A percentile compares a stretch with the other conserved stretches of the same genome.
Evolutionary conservation across 805 yeast genomes (phyloP).

Genomic region (Cephaloascus fragrans): DNA sequence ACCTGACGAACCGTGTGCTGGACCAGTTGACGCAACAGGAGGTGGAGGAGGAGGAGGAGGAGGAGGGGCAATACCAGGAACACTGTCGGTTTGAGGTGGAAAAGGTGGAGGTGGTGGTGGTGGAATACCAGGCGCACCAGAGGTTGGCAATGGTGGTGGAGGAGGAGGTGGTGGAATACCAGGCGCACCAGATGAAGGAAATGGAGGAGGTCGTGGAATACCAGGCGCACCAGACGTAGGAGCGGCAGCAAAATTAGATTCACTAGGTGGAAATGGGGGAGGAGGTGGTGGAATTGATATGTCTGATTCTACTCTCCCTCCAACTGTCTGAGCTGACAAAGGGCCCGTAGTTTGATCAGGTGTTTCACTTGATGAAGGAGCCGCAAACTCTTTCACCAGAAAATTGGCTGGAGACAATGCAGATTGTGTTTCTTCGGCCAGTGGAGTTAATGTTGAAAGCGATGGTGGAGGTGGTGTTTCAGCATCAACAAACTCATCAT

Average conservation of each 20-base stretch:
- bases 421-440: constrained; percentile 7
- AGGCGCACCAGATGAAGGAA: constrained; percentile 4
- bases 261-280: constrained; percentile 12
- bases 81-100: constrained; percentile 17
- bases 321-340: constrained; percentile 3
- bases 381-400: constrained; percentile 2
- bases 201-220: constrained; percentile 9
- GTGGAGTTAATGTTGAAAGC: constrained; percentile 6
- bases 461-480: constrained; percentile 10
- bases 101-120: constrained; percentile 15
- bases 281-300: constrained; percentile 11
- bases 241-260: constrained; percentile 7
- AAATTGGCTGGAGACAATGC: constrained; percentile 10
- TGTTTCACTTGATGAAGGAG: constrained; percentile 3
- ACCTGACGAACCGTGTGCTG: constrained; percentile 17
- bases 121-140: constrained; percentile 35
- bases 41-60: constrained; percentile 23
- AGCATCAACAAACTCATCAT: constrained; percentile 12
- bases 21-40: constrained; percentile 15
- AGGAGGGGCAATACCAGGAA: constrained; percentile 19
- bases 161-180: constrained; percentile 17
- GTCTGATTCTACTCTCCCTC: no score
- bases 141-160: constrained; percentile 15
- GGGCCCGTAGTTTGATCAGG: constrained; percentile 5
- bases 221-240: constrained; percentile 3